Base-by-base conservation (phyloP, 345 rosid genomes). In the Melaleuca quinquenervia region DNA sequence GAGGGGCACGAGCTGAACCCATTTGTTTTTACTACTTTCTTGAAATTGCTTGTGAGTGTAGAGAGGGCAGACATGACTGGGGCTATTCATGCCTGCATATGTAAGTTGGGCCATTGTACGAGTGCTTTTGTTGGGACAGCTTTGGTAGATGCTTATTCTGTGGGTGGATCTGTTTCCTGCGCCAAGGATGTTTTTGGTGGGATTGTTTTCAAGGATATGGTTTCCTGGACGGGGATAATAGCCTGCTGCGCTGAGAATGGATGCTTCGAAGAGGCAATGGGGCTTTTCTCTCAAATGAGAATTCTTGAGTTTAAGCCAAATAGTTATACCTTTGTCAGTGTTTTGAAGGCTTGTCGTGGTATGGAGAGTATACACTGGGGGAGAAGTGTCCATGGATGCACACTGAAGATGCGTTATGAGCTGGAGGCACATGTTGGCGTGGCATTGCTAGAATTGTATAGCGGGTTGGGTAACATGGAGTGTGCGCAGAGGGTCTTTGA, bases 1-100 rank as follows among this genome's bases (percentile, higher is more conserved):
- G 98, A 95, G 48, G 96, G 98, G 29, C 95, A 94, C 78, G 94
- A 91, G 92, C 94, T 97, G 83, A 97, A 91, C 87, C 94, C 95
- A 2, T 93, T 95, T 87, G 98, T 88, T 44, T 94, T 97, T 82
- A 93, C 97, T 51, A 89, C 97, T 1, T 83, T 93, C 88, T 90
- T 94, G 91, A 97, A 95, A 84, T 84, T 90, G 88, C 89, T 94
- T 24, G 95, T 91, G n/a, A 76, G 86, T 62, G 82, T 91, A 89
- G 95, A 92, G 26, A 87, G 89, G 86, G 91, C 92, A 8, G 95
- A 94, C 83, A 62, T 90, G 85, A 90, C 86, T 83, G 88, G 70
- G 87, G 85, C 90, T 87, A 50, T 94, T 82, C 98, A 96, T 91
- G 90, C 98, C 83, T 90, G 93, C 88, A 85, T 95, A 11, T 86